Percentiles rank a stretch among this genome's conserved stretches.
These are phyloP conservation scores for Lichina pygmaea DNA, from an alignment of 495 filamentous ascomycete species.

Conservation along the genomic window DNA sequence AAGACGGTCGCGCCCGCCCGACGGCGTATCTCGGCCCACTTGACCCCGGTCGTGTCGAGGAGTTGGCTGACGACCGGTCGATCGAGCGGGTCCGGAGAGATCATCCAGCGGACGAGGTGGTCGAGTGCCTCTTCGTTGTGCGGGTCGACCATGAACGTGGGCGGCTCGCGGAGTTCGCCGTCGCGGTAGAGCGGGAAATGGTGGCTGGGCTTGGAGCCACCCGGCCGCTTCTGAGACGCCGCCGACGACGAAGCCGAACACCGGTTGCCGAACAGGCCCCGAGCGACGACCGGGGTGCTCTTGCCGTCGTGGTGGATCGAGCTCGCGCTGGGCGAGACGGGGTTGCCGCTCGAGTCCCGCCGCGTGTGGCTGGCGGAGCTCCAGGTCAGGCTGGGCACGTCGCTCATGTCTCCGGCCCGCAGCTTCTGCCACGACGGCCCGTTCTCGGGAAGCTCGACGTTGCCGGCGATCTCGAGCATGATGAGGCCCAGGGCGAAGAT, in stretches of 20 bases:
- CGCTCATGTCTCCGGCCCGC: slow-evolving; percentile 61
- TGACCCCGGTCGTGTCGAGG: slow-evolving; percentile 34
- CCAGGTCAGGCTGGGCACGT: slow-evolving; percentile 58
- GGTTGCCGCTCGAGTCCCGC: slow-evolving; percentile 51
- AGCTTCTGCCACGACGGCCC: slow-evolving; percentile 71
- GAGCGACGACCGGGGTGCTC: neutral
- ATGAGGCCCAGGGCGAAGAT: slow-evolving; percentile 85
- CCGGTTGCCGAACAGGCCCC: neutral
- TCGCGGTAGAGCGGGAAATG: slow-evolving; percentile 8
- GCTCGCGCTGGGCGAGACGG: slow-evolving; percentile 12
- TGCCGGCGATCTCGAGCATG: slow-evolving; percentile 78
- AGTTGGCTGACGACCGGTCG: slow-evolving; percentile 54
- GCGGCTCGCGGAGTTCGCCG: slow-evolving; percentile 49
- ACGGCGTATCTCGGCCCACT: slow-evolving; percentile 48
- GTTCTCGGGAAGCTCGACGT: slow-evolving; percentile 76
- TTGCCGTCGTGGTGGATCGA: too few relatives aligned
- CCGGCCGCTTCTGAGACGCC: too few relatives aligned
- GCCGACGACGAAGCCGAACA: too few relatives aligned
- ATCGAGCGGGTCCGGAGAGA: slow-evolving; percentile 39
- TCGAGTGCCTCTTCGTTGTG: slow-evolving; percentile 47
- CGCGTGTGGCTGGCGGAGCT: slow-evolving; percentile 41
- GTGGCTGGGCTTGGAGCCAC: neutral
- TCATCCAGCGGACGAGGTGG: slow-evolving; percentile 70
- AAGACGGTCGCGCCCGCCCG: slow-evolving; percentile 71
- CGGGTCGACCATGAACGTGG: slow-evolving; percentile 60